These are phyloP conservation scores for Neurospora pannonica DNA, from an alignment of 495 filamentous ascomycete species.

Conservation along the genomic window DNA sequence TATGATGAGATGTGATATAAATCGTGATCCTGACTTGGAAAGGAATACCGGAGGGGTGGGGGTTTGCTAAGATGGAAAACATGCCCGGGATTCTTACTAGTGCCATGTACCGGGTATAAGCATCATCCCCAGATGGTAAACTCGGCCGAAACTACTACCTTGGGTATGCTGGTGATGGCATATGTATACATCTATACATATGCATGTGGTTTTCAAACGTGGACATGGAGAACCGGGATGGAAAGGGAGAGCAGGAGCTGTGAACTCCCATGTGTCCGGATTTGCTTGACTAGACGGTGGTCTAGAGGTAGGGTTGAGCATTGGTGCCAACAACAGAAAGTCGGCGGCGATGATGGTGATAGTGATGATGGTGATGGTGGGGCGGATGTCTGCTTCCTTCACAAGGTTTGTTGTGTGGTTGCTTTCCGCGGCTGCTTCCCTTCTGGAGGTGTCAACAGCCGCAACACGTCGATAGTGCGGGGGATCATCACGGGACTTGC, in stretches of 20 bases:
- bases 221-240: background rate
- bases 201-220: background rate
- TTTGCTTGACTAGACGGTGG: background rate
- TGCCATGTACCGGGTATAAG: background rate
- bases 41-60: background rate
- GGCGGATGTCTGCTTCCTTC: background rate
- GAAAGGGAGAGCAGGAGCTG: background rate
- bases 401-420: background rate
- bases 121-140: background rate
- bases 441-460: background rate
- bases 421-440: background rate
- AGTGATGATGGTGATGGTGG: background rate
- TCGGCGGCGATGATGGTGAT: background rate
- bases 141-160: background rate
- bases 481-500: background rate
- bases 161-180: background rate
- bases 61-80: background rate
- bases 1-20: background rate
- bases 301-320: background rate
- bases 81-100: background rate
- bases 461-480: background rate
- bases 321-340: background rate
- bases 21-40: background rate
- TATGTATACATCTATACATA: background rate
- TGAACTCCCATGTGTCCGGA: background rate